Evolutionary conservation across 495 filamentous ascomycete genomes (phyloP).

Genomic region (Diplogelasinospora grovesii): DNA sequence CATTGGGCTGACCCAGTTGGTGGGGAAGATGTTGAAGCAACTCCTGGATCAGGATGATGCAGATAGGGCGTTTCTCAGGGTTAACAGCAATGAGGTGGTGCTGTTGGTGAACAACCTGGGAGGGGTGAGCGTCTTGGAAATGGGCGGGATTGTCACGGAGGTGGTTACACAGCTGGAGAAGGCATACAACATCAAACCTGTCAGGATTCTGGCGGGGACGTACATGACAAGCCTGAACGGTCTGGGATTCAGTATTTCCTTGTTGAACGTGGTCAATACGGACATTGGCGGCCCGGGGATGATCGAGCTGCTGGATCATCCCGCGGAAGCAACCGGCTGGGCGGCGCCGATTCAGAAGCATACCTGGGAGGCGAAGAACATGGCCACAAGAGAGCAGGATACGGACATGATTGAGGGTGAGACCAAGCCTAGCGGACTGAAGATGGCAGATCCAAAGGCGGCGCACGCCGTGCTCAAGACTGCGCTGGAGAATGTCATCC

Average conservation of each 20-base stretch:
- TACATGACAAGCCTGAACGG: conserved; percentile 90
- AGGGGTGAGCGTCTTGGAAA: conserved; percentile 80
- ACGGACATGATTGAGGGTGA: conserved; percentile 36
- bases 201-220: conserved; percentile 58
- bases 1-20: conserved; percentile 60
- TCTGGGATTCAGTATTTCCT: conserved; percentile 80
- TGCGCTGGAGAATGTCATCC: conserved; percentile 67
- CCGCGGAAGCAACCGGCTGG: conserved; percentile 83
- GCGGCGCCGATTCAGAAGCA: conserved; percentile 59
- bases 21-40: conserved; percentile 73
- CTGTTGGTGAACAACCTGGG: conserved; percentile 91
- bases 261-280: conserved; percentile 76
- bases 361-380: conserved; percentile 51
- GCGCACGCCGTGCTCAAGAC: conserved; percentile 55
- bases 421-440: conserved; percentile 63
- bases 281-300: conserved; percentile 73
- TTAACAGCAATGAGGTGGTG: conserved; percentile 59
- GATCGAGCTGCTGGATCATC: conserved; percentile 80
- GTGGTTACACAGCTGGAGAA: conserved; percentile 68
- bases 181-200: conserved; percentile 64
- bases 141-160: conserved; percentile 85
- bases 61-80: conserved; percentile 72
- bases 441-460: conserved; percentile 50
- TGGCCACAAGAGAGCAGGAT: conserved; percentile 34
- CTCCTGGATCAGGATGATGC: conserved; percentile 71